Evolutionary conservation across 352 stramenopile genomes (phyloP), one percentile per base, ranked within the genome.

Genomic region (Blastocystis sp.): DNA sequence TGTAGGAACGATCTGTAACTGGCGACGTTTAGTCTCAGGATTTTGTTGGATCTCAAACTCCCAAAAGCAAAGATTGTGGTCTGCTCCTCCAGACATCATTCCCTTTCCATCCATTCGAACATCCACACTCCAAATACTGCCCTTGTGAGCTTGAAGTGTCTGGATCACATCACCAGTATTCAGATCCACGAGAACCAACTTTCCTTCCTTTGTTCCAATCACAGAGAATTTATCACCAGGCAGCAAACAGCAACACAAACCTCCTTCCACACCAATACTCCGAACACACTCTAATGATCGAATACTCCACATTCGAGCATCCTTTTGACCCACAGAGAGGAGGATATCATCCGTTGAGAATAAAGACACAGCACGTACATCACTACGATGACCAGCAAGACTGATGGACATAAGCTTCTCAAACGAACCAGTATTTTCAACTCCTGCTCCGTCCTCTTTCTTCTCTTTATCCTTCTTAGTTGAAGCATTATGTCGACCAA

Each of bases 41-140:
- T 58, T 56, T 24, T 61, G 90, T 89, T 19, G 16, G 39, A 73
- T 77, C 16, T 88, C 49, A 69, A 87, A 87, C 88, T 98, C 93
- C 96, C 96, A 99, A 89, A 98, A 98, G 90, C 98, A 98, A 11
- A 99, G 96, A 73, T 93, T 92, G 88, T 98, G 95, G 88, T 99
- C 97, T 9, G 96, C 95, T 57, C 94, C 95, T 66, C 95, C 96
- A 27, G 96, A 98, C 46, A 96, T 93, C 59, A 98, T 92, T 6
- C 93, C 94, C 77, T 95, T 94, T 16, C 91, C 92, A 57, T 96
- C 93, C 7, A 93, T 92, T 58, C 95, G 91, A 46, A 98, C 91
- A 88, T 98, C 96, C 46, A 99, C 93, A 24, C 92, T 96, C 95
- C 95, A 99, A 63, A 99, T 93, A 2, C 95, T 94, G 69, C 93